These are phyloP conservation scores for Phyllosticta capitalensis DNA, from an alignment of 2,329 filamentous ascomycete species.

Conservation along the genomic window DNA sequence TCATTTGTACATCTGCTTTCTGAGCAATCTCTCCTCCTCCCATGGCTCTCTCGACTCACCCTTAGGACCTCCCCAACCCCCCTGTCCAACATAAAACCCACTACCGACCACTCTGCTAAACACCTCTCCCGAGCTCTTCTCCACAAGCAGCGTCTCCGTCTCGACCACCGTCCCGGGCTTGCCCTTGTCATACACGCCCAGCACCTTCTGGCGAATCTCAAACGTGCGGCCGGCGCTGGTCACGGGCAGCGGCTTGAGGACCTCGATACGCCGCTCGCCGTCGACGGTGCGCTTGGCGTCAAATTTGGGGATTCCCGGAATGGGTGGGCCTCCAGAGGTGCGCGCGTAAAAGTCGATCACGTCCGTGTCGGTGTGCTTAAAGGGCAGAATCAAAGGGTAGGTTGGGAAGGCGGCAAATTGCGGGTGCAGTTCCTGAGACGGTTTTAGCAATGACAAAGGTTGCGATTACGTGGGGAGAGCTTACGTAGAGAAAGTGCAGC, in stretches of 20 bases:
- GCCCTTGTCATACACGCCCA: constrained; percentile 82
- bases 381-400: constrained; percentile 73
- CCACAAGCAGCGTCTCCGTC: constrained; percentile 67
- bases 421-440: constrained; percentile 67
- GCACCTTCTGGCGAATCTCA: constrained; percentile 65
- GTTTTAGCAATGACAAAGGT: neutral
- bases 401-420: constrained; percentile 83
- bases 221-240: constrained; percentile 60
- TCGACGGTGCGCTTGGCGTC: constrained; percentile 68
- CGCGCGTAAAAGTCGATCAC: constrained; percentile 77
- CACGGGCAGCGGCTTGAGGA: constrained; percentile 66
- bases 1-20: neutral
- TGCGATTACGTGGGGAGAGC: constrained; percentile 18
- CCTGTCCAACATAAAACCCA: constrained; percentile 72
- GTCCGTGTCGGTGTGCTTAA: constrained; percentile 66
- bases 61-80: constrained; percentile 83
- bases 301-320: constrained; percentile 68
- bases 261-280: constrained; percentile 70
- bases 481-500: constrained; percentile 84
- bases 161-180: constrained; percentile 74
- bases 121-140: constrained; percentile 57
- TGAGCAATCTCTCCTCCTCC: neutral
- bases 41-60: constrained; percentile 39
- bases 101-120: constrained; percentile 62
- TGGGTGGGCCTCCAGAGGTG: constrained; percentile 52